Conservation (phyloP, 345 rosid genomes). For the Eucalyptus sp. region DNA sequence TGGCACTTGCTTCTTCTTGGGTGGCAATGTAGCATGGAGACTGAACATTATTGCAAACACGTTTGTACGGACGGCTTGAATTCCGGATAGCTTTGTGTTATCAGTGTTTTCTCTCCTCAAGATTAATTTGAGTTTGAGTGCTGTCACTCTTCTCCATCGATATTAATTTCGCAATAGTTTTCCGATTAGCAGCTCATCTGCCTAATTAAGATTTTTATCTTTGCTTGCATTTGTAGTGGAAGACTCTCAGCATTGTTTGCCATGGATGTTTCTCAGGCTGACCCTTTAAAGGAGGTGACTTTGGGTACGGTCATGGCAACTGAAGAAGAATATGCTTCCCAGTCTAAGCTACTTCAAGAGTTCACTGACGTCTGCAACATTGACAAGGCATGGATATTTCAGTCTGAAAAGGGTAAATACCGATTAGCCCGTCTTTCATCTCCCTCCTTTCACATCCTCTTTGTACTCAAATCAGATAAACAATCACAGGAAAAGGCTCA, state of each 20-base stretch:
- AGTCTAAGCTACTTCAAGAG: conserved; percentile 68
- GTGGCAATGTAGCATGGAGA: not conserved
- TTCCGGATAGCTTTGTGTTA: not conserved
- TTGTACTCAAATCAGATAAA: not conserved
- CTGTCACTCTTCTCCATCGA: not conserved
- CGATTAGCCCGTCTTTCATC: not conserved
- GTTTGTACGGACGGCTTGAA: not conserved
- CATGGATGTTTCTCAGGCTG: conserved; percentile 41
- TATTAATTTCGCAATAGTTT: not conserved
- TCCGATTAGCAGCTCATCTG: not conserved
- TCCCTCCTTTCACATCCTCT: not conserved
- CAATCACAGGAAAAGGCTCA: conserved; percentile 35
- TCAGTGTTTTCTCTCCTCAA: not conserved
- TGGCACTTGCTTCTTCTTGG: not conserved
- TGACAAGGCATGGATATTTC: conserved; percentile 79
- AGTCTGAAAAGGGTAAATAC: conserved; percentile 39
- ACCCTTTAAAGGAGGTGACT: conserved; percentile 17
- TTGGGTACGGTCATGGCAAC: conserved; percentile 32
- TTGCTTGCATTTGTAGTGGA: conserved; percentile 11
- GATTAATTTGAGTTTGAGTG: not conserved
- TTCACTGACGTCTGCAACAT: conserved; percentile 47
- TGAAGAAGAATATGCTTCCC: conserved; percentile 59
- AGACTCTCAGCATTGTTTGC: conserved; percentile 15
- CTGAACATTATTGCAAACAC: not conserved
- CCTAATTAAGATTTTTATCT: not conserved